Base-by-base conservation (phyloP, 768 basidiomycete genomes). In the Lactarius vividus region DNA sequence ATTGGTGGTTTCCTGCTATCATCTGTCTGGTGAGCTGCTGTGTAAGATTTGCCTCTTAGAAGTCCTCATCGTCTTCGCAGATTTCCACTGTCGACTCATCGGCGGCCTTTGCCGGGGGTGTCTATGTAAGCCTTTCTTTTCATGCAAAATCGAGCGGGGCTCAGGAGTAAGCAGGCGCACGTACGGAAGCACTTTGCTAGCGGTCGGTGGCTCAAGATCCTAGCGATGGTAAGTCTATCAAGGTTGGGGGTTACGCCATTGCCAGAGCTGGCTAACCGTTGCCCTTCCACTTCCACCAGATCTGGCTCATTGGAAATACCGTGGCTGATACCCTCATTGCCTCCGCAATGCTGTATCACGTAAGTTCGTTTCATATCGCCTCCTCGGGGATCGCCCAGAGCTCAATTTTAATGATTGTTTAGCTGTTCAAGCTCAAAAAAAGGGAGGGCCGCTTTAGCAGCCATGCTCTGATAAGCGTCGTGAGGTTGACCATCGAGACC, bases 401-500 rank as follows among this genome's bases (percentile, higher is more conserved):
- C 65, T 66, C 37, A 66, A 7, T 16, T 31, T 55, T 1, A 2
- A 10, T 20, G 20, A 18, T 40, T 9, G 42, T 44, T 15, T 44
- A 66, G 65, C 29, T 62, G 13, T 3, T 20, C 5, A 46, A 9
- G 37, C 65, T 42, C 16, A 40, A 10, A 15, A 46, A 49, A 1
- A 26, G 11, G 33, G 69, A 58, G 26, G n/a, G 55, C 20, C 6
- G 18, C 18, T 29, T 37, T 29, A 16, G 23, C 26, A n/a, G 23
- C 26, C 33, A 69, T 31, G 28, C 66, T 26, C 42, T 74, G 1
- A 26, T 62, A 3, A 63, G 68, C 2, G 57, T 74, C 2, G 68
- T 74, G 4, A 71, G 70, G 16, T n/a, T 74, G 55, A 71, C 70
- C 13, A 53, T 74, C 28, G 73, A 74, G 61, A 73, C 72, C 1